These are phyloP conservation scores for Penicillium salamii DNA, from an alignment of 495 filamentous ascomycete genomes.

Conservation along the genomic window DNA sequence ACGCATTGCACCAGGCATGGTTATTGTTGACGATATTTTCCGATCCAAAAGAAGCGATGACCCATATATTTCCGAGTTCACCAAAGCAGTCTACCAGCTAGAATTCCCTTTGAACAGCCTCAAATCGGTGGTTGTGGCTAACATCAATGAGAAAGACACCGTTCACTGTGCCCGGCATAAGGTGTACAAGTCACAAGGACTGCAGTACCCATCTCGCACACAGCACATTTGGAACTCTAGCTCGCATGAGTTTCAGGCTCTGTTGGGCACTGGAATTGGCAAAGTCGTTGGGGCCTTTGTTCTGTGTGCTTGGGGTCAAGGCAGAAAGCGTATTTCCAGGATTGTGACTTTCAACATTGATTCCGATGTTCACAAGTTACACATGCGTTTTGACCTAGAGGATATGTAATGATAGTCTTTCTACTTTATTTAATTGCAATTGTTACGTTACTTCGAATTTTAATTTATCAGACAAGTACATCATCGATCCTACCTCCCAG, in stretches of 20 bases:
- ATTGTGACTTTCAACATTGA: not conserved
- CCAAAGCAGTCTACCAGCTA: not conserved
- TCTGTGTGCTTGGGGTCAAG: constrained; percentile 1
- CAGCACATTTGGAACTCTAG: not conserved
- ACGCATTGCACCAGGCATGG: not conserved
- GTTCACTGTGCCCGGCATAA: not conserved
- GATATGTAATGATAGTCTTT: not conserved
- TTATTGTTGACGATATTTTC: constrained; percentile 1
- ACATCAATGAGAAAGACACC: not conserved
- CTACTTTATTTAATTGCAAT: too few species aligned
- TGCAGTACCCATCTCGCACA: not conserved
- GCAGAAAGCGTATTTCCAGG: not conserved
- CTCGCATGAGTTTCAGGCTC: not conserved
- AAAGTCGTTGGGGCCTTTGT: not conserved
- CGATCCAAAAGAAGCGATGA: not conserved
- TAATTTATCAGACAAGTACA: too few species aligned
- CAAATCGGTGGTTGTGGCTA: not conserved
- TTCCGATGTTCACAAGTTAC: not conserved
- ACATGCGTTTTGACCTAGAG: constrained; percentile 3
- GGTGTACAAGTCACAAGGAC: not conserved
- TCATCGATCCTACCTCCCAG: too few species aligned
- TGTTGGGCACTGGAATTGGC: not conserved
- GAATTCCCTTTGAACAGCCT: not conserved
- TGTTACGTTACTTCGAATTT: too few species aligned
- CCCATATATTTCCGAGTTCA: constrained; percentile 1